A percentile compares a stretch with the other conserved stretches of the same genome.
phyloP scores from a whole-genome alignment of 768 basidiomycete genomes.

The Krasilnikovozyma curviuscula region DNA sequence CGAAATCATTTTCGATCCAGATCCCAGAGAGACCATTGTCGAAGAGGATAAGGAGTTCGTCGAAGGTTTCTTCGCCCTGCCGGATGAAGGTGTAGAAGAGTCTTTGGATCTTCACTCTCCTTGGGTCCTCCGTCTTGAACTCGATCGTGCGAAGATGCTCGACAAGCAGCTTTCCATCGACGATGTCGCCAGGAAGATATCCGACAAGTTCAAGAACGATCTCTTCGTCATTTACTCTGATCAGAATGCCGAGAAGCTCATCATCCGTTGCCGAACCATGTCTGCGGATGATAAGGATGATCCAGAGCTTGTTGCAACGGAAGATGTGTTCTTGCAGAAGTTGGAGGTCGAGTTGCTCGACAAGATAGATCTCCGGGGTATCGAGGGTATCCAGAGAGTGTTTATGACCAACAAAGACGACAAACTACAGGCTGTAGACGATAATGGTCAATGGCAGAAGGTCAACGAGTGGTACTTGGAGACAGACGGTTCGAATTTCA shows the following conservation, averaged over 20 bases:
- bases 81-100: conserved; percentile 82
- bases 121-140: conserved; percentile 88
- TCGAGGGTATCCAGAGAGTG: conserved; percentile 71
- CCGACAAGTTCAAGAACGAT: conserved; percentile 85
- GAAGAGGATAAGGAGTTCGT: conserved; percentile 92
- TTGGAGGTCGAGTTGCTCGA: conserved; percentile 93
- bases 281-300: conserved; percentile 64
- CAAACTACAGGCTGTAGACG: conserved; percentile 45
- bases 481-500: conserved; percentile 89
- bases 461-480: conserved; percentile 78
- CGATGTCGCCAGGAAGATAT: conserved; percentile 80
- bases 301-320: conserved; percentile 40
- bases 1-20: conserved; percentile 96
- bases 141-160: conserved; percentile 94
- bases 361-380: conserved; percentile 83
- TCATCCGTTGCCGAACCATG: conserved; percentile 82
- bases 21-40: conserved; percentile 76
- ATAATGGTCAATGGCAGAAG: conserved; percentile 37
- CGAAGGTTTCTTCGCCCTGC: conserved; percentile 97
- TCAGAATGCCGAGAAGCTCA: conserved; percentile 91
- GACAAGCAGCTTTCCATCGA: conserved; percentile 91
- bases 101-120: conserved; percentile 84
- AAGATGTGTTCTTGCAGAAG: conserved; percentile 89
- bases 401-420: conserved; percentile 61
- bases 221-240: conserved; percentile 97